Evolutionary conservation across 2,329 filamentous ascomycete genomes (phyloP), one percentile per base, ranked within the genome.

Genomic region (Epichloe brachyelytri): DNA sequence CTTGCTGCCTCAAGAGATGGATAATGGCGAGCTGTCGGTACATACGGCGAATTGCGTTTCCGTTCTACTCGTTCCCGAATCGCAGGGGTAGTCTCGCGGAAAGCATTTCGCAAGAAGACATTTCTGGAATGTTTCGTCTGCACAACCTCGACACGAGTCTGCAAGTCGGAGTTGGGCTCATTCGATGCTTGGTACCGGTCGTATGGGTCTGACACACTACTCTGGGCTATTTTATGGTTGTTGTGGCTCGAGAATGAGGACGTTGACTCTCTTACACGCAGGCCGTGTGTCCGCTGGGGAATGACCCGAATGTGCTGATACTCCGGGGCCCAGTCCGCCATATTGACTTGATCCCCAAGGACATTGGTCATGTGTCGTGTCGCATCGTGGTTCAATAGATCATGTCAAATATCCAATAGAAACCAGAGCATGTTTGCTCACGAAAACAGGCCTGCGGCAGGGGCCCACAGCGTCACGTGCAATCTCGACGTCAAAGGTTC

Each of bases 311-410:
- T 50, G 59, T 54, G 57, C 59, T 59, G 56, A 58, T 60, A 58
- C 58, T 61, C 57, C 61, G 66, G 57, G 62, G 60, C 62, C 64
- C 63, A 60, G 64, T 65, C 65, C 70, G 68, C 69, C 68, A 70
- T 63, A 64, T 54, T 60, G 65, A 64, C 57, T 64, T 67, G 67
- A 70, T 67, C 65, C 70, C 69, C 63, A 70, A 64, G 63, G 65
- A 71, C 71, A 74, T 74, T 67, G 59, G 62, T 68, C 67, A 72
- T 70, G 58, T 63, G 52, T 51, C 58, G 60, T 41, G 39, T 37
- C 52, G 56, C 70, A 73, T 73, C 46, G 55, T 65, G 54, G 52
- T 50, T 43, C 37, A 15, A 6, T 20, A 11, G 19, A 30, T 8
- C 15, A 6, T 44, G 33, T 19, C 20, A 22, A 46, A 15, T n/a